Evolutionary conservation across 140 eudicot species (phyloP).

Genomic region (Anethum foeniculum): DNA sequence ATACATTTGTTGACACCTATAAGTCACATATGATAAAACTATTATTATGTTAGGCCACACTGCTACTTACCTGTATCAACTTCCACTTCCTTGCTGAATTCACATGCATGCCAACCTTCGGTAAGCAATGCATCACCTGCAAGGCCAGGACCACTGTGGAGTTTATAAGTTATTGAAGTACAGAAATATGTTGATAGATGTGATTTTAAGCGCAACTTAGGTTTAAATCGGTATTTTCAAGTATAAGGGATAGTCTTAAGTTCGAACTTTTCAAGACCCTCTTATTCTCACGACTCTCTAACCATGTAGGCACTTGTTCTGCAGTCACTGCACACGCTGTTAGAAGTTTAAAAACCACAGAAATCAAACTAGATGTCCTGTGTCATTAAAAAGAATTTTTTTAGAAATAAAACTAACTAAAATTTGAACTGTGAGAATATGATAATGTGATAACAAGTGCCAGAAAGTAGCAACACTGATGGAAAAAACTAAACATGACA

Average conservation of each 20-base stretch:
- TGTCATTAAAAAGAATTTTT: background rate
- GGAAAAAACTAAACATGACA: constrained; percentile 1
- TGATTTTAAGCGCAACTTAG: too few species aligned
- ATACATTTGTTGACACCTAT: background rate
- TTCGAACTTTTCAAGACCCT: too few species aligned
- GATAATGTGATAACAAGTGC: background rate
- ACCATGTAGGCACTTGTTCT: too few species aligned
- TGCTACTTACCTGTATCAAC: background rate
- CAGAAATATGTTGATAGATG: too few species aligned
- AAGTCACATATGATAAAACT: background rate
- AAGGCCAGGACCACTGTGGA: background rate
- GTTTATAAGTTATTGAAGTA: too few species aligned
- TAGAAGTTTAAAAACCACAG: background rate
- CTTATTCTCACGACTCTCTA: too few species aligned
- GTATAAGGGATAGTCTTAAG: too few species aligned
- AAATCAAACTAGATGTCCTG: background rate
- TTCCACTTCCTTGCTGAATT: background rate
- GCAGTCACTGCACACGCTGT: too few species aligned
- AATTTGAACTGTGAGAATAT: background rate
- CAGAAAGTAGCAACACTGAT: background rate
- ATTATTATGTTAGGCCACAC: background rate
- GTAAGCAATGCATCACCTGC: constrained; percentile 7
- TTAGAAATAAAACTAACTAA: background rate
- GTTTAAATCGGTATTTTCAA: too few species aligned
- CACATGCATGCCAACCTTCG: constrained; percentile 6